Evolutionary conservation across 2,329 filamentous ascomycete species (phyloP).

Genomic region (Bipolaris victoriae): DNA sequence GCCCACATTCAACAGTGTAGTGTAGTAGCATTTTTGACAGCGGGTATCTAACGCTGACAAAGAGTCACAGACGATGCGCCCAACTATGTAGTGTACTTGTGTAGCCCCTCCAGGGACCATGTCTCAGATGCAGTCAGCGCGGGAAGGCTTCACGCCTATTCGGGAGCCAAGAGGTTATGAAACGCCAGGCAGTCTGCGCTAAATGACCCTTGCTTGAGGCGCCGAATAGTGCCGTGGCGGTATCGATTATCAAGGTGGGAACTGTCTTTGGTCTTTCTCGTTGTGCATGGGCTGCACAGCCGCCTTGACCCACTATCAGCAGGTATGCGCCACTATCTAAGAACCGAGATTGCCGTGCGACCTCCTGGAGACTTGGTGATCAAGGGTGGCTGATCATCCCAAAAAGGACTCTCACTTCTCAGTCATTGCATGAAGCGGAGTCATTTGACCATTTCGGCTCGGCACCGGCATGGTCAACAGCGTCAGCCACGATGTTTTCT

Average conservation of each 20-base stretch:
- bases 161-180: conserved; percentile 16
- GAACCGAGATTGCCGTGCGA: conserved; percentile 14
- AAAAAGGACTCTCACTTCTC: conserved; percentile 1
- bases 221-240: conserved; percentile 3
- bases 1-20: not conserved
- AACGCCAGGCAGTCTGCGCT: conserved; percentile 16
- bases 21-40: not conserved
- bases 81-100: conserved; percentile 10
- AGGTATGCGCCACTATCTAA: conserved; percentile 9
- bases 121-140: conserved; percentile 13
- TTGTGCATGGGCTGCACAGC: not conserved
- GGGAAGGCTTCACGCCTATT: conserved; percentile 16
- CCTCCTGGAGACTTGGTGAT: conserved; percentile 2
- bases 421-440: not conserved
- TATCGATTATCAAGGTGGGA: conserved; percentile 9
- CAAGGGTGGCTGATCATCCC: conserved; percentile 8
- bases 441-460: not conserved
- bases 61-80: conserved; percentile 9
- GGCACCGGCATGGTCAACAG: not conserved
- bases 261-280: not conserved
- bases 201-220: conserved; percentile 3
- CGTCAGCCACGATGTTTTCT: not conserved
- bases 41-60: conserved; percentile 5
- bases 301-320: conserved; percentile 4
- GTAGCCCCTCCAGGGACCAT: conserved; percentile 1